These are phyloP conservation scores for Solanum chiquidenum DNA, from an alignment of 257 asterid genomes.

Conservation along the genomic window DNA sequence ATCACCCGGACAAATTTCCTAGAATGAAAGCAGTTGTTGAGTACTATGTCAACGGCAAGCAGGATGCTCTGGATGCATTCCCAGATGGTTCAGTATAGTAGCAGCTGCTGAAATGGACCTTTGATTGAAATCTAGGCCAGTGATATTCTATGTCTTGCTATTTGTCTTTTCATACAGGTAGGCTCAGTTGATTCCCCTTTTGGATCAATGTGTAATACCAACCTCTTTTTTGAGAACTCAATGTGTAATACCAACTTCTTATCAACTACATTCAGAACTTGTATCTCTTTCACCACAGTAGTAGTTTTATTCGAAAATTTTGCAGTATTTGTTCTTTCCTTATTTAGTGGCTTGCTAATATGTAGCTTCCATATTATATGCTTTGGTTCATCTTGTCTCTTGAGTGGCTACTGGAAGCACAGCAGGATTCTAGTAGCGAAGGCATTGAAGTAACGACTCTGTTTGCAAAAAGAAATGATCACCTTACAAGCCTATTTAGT, in stretches of 20 bases:
- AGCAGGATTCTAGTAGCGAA: background rate
- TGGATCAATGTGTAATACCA: constrained; percentile 1
- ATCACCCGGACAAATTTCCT: constrained; percentile 18
- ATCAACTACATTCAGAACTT: background rate
- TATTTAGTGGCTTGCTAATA: background rate
- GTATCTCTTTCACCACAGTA: background rate
- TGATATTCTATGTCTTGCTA: background rate
- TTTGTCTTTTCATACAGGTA: constrained; percentile 2
- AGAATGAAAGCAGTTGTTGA: constrained; percentile 23
- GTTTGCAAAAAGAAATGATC: background rate
- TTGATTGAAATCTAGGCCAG: background rate
- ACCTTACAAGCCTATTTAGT: background rate
- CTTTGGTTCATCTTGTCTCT: background rate
- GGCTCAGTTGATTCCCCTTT: background rate
- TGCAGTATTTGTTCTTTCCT: background rate
- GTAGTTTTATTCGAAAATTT: background rate
- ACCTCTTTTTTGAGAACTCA: background rate
- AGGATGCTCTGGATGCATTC: constrained; percentile 16
- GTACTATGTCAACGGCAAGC: constrained; percentile 15
- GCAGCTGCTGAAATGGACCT: background rate
- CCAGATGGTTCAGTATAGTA: constrained; percentile 14
- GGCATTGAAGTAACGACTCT: background rate
- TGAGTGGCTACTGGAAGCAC: background rate
- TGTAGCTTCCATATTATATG: background rate
- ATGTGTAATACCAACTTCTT: background rate